Evolutionary conservation across 306 rosid species (phyloP).

Genomic region (Mimosa bimucronata): DNA sequence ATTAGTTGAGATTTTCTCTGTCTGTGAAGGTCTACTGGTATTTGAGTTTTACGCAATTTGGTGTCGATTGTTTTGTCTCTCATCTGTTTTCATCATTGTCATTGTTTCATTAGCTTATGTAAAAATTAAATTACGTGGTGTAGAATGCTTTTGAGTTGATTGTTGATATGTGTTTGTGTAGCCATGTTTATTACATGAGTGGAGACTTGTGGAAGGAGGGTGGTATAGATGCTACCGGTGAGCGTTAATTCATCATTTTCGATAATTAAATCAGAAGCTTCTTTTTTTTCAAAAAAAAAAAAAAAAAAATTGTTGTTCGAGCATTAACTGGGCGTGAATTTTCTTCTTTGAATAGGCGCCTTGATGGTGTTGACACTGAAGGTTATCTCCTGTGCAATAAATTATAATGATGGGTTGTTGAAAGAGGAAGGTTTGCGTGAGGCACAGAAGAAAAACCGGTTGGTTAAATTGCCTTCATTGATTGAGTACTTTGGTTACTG

Average conservation of each 20-base stretch:
- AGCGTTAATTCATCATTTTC: slow-evolving; percentile 35
- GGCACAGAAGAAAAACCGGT: slow-evolving; percentile 81
- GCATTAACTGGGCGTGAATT: slow-evolving; percentile 23
- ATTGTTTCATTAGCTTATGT: not conserved
- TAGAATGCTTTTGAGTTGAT: not conserved
- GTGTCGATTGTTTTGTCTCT: not conserved
- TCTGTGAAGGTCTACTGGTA: not conserved
- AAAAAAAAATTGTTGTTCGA: not conserved
- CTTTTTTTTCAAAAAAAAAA: not conserved
- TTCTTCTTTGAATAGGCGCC: slow-evolving; percentile 63
- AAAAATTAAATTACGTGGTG: not conserved
- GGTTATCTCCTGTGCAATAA: slow-evolving; percentile 86
- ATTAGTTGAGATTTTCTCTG: not conserved
- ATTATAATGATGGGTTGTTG: slow-evolving; percentile 84
- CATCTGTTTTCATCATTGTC: slow-evolving; percentile 6
- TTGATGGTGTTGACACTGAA: slow-evolving; percentile 92
- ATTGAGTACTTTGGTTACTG: slow-evolving; percentile 88
- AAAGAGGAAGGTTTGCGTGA: slow-evolving; percentile 86
- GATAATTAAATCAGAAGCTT: not conserved
- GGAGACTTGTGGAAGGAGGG: slow-evolving; percentile 99
- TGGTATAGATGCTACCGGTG: slow-evolving; percentile 98
- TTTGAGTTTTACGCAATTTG: not conserved
- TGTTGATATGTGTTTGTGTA: slow-evolving; percentile 38
- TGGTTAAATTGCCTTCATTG: slow-evolving; percentile 72
- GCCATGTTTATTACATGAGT: slow-evolving; percentile 98